These are phyloP conservation scores for Trichoderma harzianum DNA, from an alignment of 2,329 filamentous ascomycete genomes.

Conservation along the genomic window DNA sequence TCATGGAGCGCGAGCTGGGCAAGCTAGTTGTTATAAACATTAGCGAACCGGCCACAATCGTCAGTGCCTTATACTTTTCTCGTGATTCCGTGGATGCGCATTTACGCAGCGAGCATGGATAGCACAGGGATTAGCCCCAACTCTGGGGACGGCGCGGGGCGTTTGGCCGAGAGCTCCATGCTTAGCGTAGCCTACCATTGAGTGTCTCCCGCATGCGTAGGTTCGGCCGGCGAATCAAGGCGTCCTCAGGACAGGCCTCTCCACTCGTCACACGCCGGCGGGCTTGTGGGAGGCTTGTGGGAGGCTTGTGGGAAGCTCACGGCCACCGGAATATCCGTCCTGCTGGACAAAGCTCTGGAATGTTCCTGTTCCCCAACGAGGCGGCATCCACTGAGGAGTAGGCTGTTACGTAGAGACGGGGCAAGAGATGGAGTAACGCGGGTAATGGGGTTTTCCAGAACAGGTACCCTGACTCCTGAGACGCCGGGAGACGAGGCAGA, in stretches of 20 bases:
- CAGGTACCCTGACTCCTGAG: background rate
- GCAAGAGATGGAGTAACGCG: constrained; percentile 1
- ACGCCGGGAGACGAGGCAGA: background rate
- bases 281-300: background rate
- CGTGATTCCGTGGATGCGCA: constrained; percentile 10
- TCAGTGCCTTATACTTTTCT: constrained; percentile 15
- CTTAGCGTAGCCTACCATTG: constrained; percentile 14
- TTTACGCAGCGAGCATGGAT: background rate
- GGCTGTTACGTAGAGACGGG: constrained; percentile 5
- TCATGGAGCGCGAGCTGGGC: constrained; percentile 52
- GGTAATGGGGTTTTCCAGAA: constrained; percentile 2
- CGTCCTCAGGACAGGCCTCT: background rate
- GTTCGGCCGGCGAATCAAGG: constrained; percentile 4
- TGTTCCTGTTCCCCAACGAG: constrained; percentile 11
- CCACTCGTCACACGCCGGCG: constrained; percentile 11
- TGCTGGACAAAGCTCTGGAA: constrained; percentile 4
- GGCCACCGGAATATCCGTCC: constrained; percentile 13
- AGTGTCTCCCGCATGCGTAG: background rate
- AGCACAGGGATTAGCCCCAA: constrained; percentile 20
- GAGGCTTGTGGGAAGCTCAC: background rate
- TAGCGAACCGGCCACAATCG: constrained; percentile 10
- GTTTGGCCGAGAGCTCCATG: constrained; percentile 20
- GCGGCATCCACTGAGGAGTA: constrained; percentile 7
- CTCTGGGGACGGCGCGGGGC: constrained; percentile 19
- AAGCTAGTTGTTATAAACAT: constrained; percentile 36